A percentile compares a stretch with the other conserved stretches of the same genome.
These are phyloP conservation scores for Stenogyne calaminthoides DNA, from an alignment of 305 asterid species.

Conservation along the genomic window DNA sequence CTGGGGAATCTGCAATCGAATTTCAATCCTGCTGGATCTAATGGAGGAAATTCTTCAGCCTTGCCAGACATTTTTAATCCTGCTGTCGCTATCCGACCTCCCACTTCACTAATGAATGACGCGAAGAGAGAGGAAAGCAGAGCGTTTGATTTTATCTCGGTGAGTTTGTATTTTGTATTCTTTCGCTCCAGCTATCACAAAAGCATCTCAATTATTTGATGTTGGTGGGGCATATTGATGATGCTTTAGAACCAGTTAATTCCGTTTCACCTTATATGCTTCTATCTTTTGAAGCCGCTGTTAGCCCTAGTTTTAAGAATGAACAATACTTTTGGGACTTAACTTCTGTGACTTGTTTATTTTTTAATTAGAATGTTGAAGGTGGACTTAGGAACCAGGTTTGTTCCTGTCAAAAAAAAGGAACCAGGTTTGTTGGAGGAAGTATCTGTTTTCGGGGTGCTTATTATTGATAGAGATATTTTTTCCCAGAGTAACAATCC, in stretches of 20 bases:
- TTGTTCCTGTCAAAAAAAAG: too few species aligned
- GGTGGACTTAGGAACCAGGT: not conserved
- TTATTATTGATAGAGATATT: constrained; percentile 6
- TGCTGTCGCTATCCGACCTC: constrained; percentile 62
- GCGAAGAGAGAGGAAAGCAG: constrained; percentile 78
- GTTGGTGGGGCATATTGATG: constrained; percentile 10
- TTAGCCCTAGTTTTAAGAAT: not conserved
- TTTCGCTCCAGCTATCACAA: constrained; percentile 17
- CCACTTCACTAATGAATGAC: constrained; percentile 72
- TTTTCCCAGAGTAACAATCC: too few species aligned
- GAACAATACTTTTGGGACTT: not conserved
- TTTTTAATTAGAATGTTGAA: not conserved
- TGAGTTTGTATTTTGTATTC: constrained; percentile 44
- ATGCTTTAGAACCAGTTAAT: constrained; percentile 12
- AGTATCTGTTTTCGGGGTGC: constrained; percentile 1
- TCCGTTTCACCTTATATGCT: not conserved
- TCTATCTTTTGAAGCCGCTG: constrained; percentile 4
- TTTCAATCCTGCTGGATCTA: constrained; percentile 51
- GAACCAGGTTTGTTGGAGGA: not conserved
- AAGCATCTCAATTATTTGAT: constrained; percentile 7
- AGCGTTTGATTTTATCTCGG: constrained; percentile 97
- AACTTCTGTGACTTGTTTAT: not conserved
- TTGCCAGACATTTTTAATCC: constrained; percentile 89
- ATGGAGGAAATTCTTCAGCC: constrained; percentile 55
- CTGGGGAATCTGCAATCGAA: constrained; percentile 59